These are phyloP conservation scores for Hypsizygus marmoreus DNA, from an alignment of 768 basidiomycete genomes.

Conservation along the genomic window DNA sequence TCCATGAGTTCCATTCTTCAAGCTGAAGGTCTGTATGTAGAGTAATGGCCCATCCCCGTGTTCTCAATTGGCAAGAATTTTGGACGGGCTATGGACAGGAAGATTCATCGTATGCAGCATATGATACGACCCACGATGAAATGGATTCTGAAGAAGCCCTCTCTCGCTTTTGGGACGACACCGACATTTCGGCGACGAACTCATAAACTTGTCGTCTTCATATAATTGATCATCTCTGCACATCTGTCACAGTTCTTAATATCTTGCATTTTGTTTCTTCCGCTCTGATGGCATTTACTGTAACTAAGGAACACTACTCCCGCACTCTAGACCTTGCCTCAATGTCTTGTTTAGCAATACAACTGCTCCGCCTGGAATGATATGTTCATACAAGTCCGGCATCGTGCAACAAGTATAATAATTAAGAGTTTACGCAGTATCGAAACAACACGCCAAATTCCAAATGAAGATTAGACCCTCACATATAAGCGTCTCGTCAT, in stretches of 20 bases:
- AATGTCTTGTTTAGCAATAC: not conserved
- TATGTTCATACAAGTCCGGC: not conserved
- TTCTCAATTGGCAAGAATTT: conserved; percentile 51
- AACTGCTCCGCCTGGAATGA: not conserved
- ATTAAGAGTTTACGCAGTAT: not conserved
- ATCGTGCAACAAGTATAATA: not conserved
- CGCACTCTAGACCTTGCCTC: too few relatives aligned
- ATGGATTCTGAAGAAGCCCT: conserved; percentile 26
- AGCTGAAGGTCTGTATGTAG: conserved; percentile 29
- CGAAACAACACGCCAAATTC: not conserved
- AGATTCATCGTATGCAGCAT: not conserved
- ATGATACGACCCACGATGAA: conserved; percentile 15
- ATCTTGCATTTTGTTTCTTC: too few relatives aligned
- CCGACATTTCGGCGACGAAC: not conserved
- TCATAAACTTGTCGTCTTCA: too few relatives aligned
- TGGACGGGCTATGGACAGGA: conserved; percentile 30
- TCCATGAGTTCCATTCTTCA: not conserved
- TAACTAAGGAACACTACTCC: too few relatives aligned
- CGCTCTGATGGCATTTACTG: too few relatives aligned
- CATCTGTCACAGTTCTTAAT: too few relatives aligned
- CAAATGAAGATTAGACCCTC: not conserved
- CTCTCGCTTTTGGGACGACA: conserved; percentile 11
- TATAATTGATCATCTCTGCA: too few relatives aligned
- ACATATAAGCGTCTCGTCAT: conserved; percentile 1
- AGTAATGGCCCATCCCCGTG: conserved; percentile 58